Evolutionary conservation across 2,329 filamentous ascomycete species (phyloP).

Genomic region (Thelonectria blattea): DNA sequence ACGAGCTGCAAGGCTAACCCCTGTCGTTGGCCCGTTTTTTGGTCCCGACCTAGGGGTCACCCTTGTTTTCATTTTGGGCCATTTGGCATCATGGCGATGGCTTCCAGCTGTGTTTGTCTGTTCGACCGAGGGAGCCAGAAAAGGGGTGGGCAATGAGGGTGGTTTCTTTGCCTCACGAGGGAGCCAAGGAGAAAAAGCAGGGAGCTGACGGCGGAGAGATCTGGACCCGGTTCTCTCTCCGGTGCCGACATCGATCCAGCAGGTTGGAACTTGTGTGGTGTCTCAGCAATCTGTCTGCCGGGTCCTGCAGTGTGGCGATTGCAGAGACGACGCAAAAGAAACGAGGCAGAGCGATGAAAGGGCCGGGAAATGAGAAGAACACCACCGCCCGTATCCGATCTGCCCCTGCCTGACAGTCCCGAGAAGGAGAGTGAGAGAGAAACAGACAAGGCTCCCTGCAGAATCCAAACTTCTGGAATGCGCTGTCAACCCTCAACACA

Average conservation of each 20-base stretch:
- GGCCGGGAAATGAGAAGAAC: background rate
- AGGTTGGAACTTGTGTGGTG: background rate
- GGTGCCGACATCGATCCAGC: constrained; percentile 7
- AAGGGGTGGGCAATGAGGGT: background rate
- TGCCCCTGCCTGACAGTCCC: constrained; percentile 6
- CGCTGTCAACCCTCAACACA: background rate
- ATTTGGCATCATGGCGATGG: background rate
- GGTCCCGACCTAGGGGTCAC: constrained; percentile 21
- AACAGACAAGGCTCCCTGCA: background rate
- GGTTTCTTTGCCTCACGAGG: background rate
- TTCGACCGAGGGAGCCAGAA: background rate
- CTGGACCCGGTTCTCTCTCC: background rate
- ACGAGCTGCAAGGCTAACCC: constrained; percentile 16
- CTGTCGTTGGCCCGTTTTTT: constrained; percentile 19
- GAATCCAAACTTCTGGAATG: background rate
- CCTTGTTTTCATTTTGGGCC: constrained; percentile 16
- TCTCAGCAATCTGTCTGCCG: no score
- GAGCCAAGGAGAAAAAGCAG: background rate
- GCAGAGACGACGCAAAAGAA: background rate
- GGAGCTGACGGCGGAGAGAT: background rate
- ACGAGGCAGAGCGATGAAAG: background rate
- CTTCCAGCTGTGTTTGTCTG: background rate
- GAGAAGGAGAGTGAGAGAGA: background rate
- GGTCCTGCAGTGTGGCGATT: no score
- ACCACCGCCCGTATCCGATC: background rate